Conservation (phyloP, 2,329 filamentous ascomycete genomes). For the Trichoderma sp. region DNA sequence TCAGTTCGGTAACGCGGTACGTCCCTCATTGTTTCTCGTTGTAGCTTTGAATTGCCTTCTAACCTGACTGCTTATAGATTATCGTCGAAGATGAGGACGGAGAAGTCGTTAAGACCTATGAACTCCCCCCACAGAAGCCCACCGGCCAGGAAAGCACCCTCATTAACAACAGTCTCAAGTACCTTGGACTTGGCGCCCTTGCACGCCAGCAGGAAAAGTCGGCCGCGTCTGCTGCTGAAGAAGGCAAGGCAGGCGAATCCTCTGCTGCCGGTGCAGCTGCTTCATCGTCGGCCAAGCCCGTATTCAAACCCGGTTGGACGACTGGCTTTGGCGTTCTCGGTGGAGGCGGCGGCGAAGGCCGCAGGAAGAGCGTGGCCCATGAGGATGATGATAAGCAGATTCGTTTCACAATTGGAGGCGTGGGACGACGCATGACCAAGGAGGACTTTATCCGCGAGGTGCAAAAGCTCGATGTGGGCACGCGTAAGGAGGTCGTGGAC, state of each 20-base stretch:
- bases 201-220: conserved; percentile 41
- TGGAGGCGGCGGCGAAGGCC: conserved; percentile 35
- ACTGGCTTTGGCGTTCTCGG: conserved; percentile 40
- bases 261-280: conserved; percentile 27
- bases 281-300: conserved; percentile 33
- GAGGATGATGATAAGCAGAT: conserved; percentile 66
- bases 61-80: conserved; percentile 48
- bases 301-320: conserved; percentile 50
- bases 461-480: conserved; percentile 66
- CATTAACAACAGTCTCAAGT: conserved; percentile 49
- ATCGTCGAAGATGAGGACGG: conserved; percentile 86
- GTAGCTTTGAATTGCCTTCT: background rate
- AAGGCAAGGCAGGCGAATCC: conserved; percentile 32
- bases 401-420: conserved; percentile 71
- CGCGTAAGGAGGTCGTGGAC: conserved; percentile 53
- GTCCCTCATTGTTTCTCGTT: conserved; percentile 25
- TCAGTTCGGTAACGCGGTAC: conserved; percentile 76
- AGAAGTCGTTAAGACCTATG: conserved; percentile 81
- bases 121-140: conserved; percentile 58
- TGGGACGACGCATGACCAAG: conserved; percentile 74
- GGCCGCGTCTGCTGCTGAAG: conserved; percentile 30
- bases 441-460: conserved; percentile 76
- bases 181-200: conserved; percentile 51
- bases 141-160: conserved; percentile 40
- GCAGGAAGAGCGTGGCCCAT: conserved; percentile 41